phyloP scores from a whole-genome alignment of 2,329 filamentous ascomycete species.

The Fusarium sp. region DNA sequence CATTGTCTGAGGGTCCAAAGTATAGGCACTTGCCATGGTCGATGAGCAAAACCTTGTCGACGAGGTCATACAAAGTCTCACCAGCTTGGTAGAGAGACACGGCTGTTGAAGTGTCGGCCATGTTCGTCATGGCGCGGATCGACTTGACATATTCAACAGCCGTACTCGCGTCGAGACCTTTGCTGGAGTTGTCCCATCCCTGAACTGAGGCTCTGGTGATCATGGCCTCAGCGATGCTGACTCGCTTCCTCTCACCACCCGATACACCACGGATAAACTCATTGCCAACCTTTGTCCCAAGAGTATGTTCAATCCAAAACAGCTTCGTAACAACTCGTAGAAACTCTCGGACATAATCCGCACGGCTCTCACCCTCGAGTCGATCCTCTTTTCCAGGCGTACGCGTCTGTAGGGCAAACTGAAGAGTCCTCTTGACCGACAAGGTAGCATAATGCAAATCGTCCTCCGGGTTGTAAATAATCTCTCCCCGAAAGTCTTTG shows the following conservation, averaged over 20 bases:
- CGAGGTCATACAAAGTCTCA: constrained; percentile 73
- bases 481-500: constrained; percentile 68
- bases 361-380: constrained; percentile 69
- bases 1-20: constrained; percentile 73
- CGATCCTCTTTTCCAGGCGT: constrained; percentile 64
- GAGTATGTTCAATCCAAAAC: constrained; percentile 77
- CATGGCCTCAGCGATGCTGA: constrained; percentile 78
- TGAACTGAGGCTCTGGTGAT: constrained; percentile 71
- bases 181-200: constrained; percentile 80
- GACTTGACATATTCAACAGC: constrained; percentile 78
- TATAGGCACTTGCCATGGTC: constrained; percentile 78
- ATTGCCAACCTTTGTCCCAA: constrained; percentile 77
- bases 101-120: constrained; percentile 77
- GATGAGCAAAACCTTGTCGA: constrained; percentile 83
- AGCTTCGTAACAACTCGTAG: constrained; percentile 74
- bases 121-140: constrained; percentile 73
- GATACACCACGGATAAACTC: constrained; percentile 73
- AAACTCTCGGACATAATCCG: constrained; percentile 65
- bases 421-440: constrained; percentile 73
- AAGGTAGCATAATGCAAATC: constrained; percentile 78
- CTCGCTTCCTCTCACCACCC: constrained; percentile 78
- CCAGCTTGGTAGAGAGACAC: constrained; percentile 80
- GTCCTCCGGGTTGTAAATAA: constrained; percentile 76
- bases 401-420: constrained; percentile 74
- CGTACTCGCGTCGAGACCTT: constrained; percentile 78